Evolutionary conservation across 352 stramenopile species (phyloP), one percentile per base, ranked within the genome.

Genomic region (Elongisporangium senticosum): DNA sequence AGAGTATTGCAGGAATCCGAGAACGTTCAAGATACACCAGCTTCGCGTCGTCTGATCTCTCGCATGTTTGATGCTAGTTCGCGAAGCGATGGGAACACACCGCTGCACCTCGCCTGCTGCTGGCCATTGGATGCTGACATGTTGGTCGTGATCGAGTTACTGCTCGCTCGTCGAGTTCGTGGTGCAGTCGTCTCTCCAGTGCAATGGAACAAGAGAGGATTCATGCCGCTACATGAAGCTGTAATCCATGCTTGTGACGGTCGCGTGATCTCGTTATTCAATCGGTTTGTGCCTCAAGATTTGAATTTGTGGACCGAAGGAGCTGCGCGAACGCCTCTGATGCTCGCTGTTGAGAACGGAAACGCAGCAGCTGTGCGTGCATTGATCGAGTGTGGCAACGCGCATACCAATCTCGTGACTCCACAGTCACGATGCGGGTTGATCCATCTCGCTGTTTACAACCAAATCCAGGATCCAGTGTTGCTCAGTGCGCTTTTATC

Each of bases 261-360:
- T 6, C 55, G 66, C 0, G 51, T 83, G 13, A 68, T 93, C 33
- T 59, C 77, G 19, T 21, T 84, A 2, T 85, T 90, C 49, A 54
- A 72, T 20, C 68, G 68, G 40, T 67, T 79, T 14, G 59, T 69
- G 33, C 33, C 33, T 4, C 69, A 79, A 58, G 80, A 90, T 58
- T 21, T 89, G 15, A 89, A 90, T 54, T 54, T 75, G 0, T 86
- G 76, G 71, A 87, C 77, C 6, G 83, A 93, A 71, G 72, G 69
- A 15, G 3, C 24, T 51, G 60, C 43, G 17, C 68, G 55, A 61
- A 86, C 75, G 1, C 68, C 81, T 4, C 62, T 90, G 21, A 82
- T 90, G 75, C 23, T 82, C 6, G 77, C 80, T 26, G 55, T 93
- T 26, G 59, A 84, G 43, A 62, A 63, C 17, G 67, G 78, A 37